Evolutionary conservation across 257 asterid genomes (phyloP).

Genomic region (Fraxinus americana): DNA sequence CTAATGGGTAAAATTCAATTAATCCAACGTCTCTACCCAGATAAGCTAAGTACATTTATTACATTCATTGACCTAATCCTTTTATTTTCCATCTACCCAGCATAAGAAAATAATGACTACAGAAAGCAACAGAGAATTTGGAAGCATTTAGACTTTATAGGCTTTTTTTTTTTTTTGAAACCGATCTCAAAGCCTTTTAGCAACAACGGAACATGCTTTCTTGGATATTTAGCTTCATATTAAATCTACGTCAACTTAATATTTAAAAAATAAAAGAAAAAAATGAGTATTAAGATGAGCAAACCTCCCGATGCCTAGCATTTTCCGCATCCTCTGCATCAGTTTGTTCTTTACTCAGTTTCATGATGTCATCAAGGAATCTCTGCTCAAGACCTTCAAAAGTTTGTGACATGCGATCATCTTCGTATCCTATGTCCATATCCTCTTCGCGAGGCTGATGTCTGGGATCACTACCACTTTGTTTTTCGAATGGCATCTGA

Average conservation of each 20-base stretch:
- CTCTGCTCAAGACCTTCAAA: slow-evolving; percentile 85
- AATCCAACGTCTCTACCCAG: too few relatives aligned
- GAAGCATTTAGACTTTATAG: too few relatives aligned
- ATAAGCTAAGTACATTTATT: background rate
- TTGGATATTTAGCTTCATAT: background rate
- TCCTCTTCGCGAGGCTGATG: slow-evolving; percentile 75
- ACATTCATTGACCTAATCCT: background rate
- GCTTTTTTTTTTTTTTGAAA: too few relatives aligned
- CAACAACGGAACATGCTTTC: background rate
- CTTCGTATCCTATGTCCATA: slow-evolving; percentile 77
- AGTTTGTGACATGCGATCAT: slow-evolving; percentile 46
- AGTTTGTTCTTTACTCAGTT: slow-evolving; percentile 82
- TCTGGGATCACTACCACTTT: slow-evolving; percentile 68
- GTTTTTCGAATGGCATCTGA: slow-evolving; percentile 61
- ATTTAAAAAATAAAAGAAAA: background rate
- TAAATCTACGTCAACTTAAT: background rate
- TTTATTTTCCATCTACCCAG: too few relatives aligned
- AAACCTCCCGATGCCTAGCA: slow-evolving; percentile 90
- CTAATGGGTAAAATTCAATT: too few relatives aligned
- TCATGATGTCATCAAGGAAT: slow-evolving; percentile 79
- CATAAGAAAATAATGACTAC: background rate
- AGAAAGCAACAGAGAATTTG: background rate
- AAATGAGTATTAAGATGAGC: slow-evolving; percentile 26
- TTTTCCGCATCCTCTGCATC: slow-evolving; percentile 96
- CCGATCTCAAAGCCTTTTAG: background rate